These are phyloP conservation scores for Suillus ampliporus DNA, from an alignment of 768 basidiomycete species.

Conservation along the genomic window DNA sequence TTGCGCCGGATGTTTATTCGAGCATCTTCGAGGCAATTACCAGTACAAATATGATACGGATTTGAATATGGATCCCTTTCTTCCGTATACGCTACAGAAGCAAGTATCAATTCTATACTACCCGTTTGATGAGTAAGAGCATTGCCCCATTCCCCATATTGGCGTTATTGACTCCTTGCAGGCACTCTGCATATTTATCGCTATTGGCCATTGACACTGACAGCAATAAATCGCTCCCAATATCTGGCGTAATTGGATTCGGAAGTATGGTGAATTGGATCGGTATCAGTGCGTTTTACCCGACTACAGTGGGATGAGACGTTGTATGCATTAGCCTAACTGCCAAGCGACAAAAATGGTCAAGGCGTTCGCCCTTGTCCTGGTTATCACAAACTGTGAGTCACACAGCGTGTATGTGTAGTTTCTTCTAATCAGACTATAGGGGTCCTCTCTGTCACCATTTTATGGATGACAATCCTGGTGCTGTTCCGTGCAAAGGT, in stretches of 20 bases:
- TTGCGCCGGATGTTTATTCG: background rate
- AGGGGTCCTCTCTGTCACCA: slow-evolving; percentile 10
- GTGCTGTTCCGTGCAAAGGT: slow-evolving; percentile 5
- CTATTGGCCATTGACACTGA: slow-evolving; percentile 13
- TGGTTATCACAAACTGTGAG: slow-evolving; percentile 8
- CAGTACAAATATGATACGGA: slow-evolving; percentile 5
- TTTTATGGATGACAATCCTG: slow-evolving; percentile 14
- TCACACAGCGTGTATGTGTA: background rate
- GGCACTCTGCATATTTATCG: slow-evolving; percentile 8
- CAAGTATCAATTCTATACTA: slow-evolving; percentile 10
- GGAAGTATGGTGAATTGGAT: slow-evolving; percentile 12
- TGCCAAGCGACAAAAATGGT: slow-evolving; percentile 6
- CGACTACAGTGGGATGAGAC: slow-evolving; percentile 2
- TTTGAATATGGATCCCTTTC: slow-evolving; percentile 9
- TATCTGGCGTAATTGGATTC: slow-evolving; percentile 12
- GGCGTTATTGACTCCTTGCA: background rate
- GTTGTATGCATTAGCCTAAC: slow-evolving; percentile 4
- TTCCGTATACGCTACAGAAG: slow-evolving; percentile 12
- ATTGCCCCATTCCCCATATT: background rate
- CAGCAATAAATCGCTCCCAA: slow-evolving; percentile 8
- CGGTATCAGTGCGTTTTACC: background rate
- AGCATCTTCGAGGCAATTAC: background rate
- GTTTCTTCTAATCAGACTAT: background rate
- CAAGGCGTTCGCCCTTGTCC: slow-evolving; percentile 4
- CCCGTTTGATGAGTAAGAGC: slow-evolving; percentile 11